phyloP scores from a whole-genome alignment of 768 basidiomycete species.

The Mycena vulgaris region DNA sequence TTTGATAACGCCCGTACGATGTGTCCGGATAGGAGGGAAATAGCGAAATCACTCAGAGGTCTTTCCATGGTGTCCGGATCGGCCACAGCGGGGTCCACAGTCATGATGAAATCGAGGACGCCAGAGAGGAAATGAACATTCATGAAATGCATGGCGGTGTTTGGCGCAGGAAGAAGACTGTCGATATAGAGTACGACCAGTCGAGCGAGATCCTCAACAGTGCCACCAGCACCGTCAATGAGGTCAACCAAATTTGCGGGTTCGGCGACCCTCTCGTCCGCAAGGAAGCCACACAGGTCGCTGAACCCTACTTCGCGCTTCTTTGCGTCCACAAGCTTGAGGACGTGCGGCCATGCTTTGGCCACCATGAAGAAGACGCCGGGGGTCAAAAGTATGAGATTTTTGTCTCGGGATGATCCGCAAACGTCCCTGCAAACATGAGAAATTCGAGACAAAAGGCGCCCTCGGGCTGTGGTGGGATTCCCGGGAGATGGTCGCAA shows the following conservation, averaged over 20 bases:
- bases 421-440: constrained; percentile 15
- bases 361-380: constrained; percentile 1
- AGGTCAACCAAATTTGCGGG: neutral
- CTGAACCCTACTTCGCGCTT: neutral
- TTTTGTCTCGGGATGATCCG: neutral
- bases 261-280: neutral
- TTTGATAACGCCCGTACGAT: neutral
- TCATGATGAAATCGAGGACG: neutral
- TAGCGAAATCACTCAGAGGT: neutral
- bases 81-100: neutral
- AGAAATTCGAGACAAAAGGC: constrained; percentile 10
- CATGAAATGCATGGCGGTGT: neutral
- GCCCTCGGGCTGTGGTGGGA: neutral
- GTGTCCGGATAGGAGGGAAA: neutral
- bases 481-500: constrained; percentile 6
- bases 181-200: constrained; percentile 3
- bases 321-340: neutral
- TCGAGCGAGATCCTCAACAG: neutral
- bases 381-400: constrained; percentile 8
- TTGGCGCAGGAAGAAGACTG: neutral
- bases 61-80: neutral
- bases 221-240: constrained; percentile 20
- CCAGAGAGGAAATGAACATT: neutral
- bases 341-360: constrained; percentile 9
- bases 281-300: constrained; percentile 1